A percentile compares a stretch with the other conserved stretches of the same genome.
These are phyloP conservation scores for Galerina sulciceps DNA, from an alignment of 768 basidiomycete species.

Conservation along the genomic window DNA sequence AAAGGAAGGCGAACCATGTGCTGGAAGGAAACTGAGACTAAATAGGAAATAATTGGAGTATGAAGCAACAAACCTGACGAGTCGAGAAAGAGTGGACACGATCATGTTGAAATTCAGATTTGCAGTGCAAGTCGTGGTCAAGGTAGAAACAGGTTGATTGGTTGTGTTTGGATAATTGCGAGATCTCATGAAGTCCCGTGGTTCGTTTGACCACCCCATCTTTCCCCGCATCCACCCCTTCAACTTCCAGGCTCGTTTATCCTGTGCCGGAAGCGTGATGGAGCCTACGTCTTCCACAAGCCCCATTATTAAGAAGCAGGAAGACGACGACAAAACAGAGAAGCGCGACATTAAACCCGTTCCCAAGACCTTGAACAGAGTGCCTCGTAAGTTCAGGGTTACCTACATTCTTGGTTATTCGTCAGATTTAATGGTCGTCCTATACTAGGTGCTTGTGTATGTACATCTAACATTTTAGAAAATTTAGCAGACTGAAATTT, in stretches of 20 bases:
- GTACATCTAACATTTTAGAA: conserved; percentile 25
- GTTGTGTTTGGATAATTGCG: conserved; percentile 26
- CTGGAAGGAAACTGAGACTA: conserved; percentile 33
- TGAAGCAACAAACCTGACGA: conserved; percentile 44
- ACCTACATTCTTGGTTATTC: conserved; percentile 15
- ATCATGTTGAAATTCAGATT: conserved; percentile 41
- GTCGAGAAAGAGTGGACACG: conserved; percentile 50
- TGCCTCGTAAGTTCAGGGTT: conserved; percentile 69
- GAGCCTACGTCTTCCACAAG: conserved; percentile 35
- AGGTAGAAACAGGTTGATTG: conserved; percentile 19
- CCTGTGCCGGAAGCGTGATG: conserved; percentile 33
- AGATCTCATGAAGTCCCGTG: conserved; percentile 10
- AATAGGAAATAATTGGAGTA: neutral
- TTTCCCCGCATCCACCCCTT: conserved; percentile 37
- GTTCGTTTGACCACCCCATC: conserved; percentile 27
- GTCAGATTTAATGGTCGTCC: conserved; percentile 16
- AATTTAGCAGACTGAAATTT: neutral
- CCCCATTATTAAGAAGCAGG: conserved; percentile 60
- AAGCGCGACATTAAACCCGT: conserved; percentile 77
- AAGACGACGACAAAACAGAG: conserved; percentile 57
- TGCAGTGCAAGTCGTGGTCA: conserved; percentile 10
- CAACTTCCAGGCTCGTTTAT: conserved; percentile 22
- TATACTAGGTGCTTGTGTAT: conserved; percentile 76
- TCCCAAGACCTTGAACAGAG: conserved; percentile 81
- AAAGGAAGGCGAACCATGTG: conserved; percentile 72